Conservation (phyloP, 768 basidiomycete species). For the Boletellus emodensis region DNA sequence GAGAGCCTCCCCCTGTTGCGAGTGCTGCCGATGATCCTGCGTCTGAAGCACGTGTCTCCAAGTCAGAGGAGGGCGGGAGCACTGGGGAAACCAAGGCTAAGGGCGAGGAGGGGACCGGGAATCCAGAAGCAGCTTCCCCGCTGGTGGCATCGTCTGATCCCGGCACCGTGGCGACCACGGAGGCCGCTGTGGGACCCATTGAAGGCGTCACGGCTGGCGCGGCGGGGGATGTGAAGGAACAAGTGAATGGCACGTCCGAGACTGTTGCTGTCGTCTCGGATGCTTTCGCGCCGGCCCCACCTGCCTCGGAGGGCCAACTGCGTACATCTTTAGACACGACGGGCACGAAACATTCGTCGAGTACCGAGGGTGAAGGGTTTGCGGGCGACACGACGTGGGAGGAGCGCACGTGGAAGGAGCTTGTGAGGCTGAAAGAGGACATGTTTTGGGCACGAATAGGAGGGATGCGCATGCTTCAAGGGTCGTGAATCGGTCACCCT, state of each 20-base stretch:
- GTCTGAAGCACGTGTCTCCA: background rate
- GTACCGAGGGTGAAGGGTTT: slow-evolving; percentile 38
- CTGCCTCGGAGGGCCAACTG: slow-evolving; percentile 1
- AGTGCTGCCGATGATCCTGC: background rate
- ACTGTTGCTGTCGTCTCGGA: background rate
- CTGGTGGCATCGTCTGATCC: background rate
- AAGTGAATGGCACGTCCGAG: background rate
- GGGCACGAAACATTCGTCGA: slow-evolving; percentile 24
- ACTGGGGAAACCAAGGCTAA: slow-evolving; percentile 1
- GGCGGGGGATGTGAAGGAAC: background rate
- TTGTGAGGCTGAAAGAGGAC: slow-evolving; percentile 68
- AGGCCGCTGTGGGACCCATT: background rate
- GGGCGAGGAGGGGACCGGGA: background rate
- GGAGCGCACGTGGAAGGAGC: slow-evolving; percentile 79
- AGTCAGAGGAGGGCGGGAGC: background rate
- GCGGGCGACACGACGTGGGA: slow-evolving; percentile 77
- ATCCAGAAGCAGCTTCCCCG: background rate
- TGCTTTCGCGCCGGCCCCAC: background rate
- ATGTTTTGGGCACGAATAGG: slow-evolving; percentile 88
- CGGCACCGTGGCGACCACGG: background rate
- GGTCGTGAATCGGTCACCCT: background rate
- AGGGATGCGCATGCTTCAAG: slow-evolving; percentile 25
- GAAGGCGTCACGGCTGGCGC: background rate
- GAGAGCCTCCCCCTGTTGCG: background rate
- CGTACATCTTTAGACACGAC: slow-evolving; percentile 18